Evolutionary conservation across 106 monocot species (phyloP), one percentile per base, ranked within the genome.

Genomic region (Cymbidium sinense): DNA sequence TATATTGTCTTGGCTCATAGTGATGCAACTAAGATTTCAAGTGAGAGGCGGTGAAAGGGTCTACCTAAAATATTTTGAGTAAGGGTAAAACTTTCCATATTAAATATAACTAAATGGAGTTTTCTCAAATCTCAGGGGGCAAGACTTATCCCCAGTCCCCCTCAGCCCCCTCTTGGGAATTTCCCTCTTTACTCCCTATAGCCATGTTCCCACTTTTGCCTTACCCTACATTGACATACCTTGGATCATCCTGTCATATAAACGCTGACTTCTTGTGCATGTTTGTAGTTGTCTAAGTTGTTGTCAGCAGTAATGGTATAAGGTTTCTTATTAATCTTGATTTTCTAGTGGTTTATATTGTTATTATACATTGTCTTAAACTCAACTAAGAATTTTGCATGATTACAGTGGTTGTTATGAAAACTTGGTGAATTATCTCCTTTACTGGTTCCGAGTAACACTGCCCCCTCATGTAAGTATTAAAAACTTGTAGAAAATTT

Each of bases 381-480:
- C 21, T 12, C 52, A 34, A 18, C 54, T 76, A 33, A 43, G 25
- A 74, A 12, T 74, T 74, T 43, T 67, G 5, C 36, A 36, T 83
- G 61, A 77, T 43, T 87, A 78, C 88, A 99, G 98, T 67, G 86
- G 84, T 34, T 99, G 99, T 51, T 99, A 81, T 78, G 27, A 74
- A 80, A 95, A 95, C 72, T 81, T 99, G 78, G 82, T 95, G 29
- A 81, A 84, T 39, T 99, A 79, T 82, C 92, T 99, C 31, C 76
- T 99, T n/a, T 99, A 95, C 78, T 99, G 99, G 94, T 99, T 95
- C 74, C 92, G 99, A 20, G 23, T 93, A 78, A 81, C 90, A 7
- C 43, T 87, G 75, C 92, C 95, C 64, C 81, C 58, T 82, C 55
- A 81, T 92, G 99, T 99, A 86, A 81, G 90, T 80, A 39, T 64